A percentile compares a stretch with the other conserved stretches of the same genome.
phyloP scores from a whole-genome alignment of 495 filamentous ascomycete genomes.

The Neurospora sp. region DNA sequence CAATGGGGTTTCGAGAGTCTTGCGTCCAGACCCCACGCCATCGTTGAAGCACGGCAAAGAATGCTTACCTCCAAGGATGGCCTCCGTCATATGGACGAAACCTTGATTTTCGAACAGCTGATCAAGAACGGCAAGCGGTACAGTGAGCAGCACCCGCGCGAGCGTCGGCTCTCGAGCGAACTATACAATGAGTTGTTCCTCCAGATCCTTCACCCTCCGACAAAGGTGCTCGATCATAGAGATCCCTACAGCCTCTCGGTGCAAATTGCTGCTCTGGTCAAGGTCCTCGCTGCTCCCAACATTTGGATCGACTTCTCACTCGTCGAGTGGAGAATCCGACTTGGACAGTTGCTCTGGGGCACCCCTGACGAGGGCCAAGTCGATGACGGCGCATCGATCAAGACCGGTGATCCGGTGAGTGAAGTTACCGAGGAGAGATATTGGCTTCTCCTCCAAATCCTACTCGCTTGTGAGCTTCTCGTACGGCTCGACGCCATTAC shows the following conservation, averaged over 20 bases:
- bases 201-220: conserved; percentile 47
- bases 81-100: conserved; percentile 42
- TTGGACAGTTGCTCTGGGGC: conserved; percentile 78
- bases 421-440: conserved; percentile 50
- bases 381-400: conserved; percentile 31
- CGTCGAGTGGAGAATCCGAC: conserved; percentile 68
- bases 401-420: conserved; percentile 28
- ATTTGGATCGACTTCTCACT: conserved; percentile 72
- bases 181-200: conserved; percentile 53
- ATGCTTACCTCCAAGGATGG: conserved; percentile 40
- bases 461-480: conserved; percentile 67
- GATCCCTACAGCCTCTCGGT: conserved; percentile 51
- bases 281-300: conserved; percentile 43
- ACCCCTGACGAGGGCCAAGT: conserved; percentile 44
- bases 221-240: conserved; percentile 43
- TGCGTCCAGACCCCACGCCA: conserved; percentile 28
- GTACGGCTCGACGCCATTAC: conserved; percentile 65
- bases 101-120: conserved; percentile 40
- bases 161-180: conserved; percentile 31
- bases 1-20: conserved; percentile 39
- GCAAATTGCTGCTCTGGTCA: conserved; percentile 47
- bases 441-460: conserved; percentile 70
- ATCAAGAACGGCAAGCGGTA: conserved; percentile 39
- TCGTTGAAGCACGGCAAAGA: conserved; percentile 38
- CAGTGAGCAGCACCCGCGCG: conserved; percentile 25